Evolutionary conservation across 2,329 filamentous ascomycete species (phyloP).

Genomic region (Nothophaeocryptopus gaeumannii): DNA sequence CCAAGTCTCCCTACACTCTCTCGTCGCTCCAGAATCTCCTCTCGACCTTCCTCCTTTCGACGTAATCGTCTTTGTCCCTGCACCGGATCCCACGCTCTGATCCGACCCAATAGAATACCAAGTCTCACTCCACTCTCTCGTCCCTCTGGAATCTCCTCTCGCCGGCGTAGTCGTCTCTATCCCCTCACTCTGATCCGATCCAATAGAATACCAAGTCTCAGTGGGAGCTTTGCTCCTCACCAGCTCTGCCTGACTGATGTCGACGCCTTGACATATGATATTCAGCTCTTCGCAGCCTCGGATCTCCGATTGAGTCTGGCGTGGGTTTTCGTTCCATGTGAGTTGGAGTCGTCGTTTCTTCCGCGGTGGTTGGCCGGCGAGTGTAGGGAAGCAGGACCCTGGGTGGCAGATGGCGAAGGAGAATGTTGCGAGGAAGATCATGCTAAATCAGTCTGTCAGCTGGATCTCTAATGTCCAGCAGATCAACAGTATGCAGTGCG

Average conservation of each 20-base stretch:
- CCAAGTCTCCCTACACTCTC: constrained; percentile 3
- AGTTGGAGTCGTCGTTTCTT: neutral
- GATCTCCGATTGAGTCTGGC: neutral
- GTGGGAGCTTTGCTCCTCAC: neutral
- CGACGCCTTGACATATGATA: neutral
- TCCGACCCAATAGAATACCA: constrained; percentile 6
- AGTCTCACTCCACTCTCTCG: neutral
- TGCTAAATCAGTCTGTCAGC: neutral
- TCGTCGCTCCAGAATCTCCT: neutral
- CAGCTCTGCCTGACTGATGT: neutral
- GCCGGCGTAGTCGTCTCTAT: too few relatives aligned
- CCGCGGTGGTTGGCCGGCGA: neutral
- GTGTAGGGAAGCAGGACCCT: constrained; percentile 3
- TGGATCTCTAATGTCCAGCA: neutral
- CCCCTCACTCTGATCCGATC: too few relatives aligned
- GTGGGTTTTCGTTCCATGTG: neutral
- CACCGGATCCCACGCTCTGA: neutral
- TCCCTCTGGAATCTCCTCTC: neutral
- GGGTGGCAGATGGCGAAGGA: constrained; percentile 9
- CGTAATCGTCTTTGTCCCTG: neutral
- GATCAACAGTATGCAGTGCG: neutral
- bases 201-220: neutral
- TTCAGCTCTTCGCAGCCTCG: neutral
- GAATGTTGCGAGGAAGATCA: constrained; percentile 3
- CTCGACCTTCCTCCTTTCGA: neutral